Conservation (phyloP, 805 yeast species). For the Candida sithepensis region DNA sequence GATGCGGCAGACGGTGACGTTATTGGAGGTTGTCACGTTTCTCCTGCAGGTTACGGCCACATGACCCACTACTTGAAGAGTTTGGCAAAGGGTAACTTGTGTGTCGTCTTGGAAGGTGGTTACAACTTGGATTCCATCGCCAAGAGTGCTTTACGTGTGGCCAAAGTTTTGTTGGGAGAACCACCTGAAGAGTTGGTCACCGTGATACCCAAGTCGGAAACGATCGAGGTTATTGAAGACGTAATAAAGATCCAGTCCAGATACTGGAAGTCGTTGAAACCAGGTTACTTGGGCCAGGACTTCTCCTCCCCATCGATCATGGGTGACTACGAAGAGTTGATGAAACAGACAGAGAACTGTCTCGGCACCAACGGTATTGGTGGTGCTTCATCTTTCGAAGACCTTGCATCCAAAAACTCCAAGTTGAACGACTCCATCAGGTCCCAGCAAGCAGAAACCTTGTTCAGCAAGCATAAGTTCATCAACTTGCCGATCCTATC, state of each 20-base stretch:
- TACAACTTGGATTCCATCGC: constrained; percentile 91
- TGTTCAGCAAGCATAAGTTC: constrained; percentile 54
- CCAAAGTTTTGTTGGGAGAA: constrained; percentile 88
- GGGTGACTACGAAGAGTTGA: constrained; percentile 32
- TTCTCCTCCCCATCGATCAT: constrained; percentile 27
- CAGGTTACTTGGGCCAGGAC: constrained; percentile 48
- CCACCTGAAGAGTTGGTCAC: constrained; percentile 80
- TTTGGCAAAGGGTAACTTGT: constrained; percentile 81
- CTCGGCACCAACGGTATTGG: too few relatives aligned
- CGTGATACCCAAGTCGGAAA: constrained; percentile 66
- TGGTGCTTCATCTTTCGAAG: too few relatives aligned
- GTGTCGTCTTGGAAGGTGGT: constrained; percentile 95
- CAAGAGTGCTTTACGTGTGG: constrained; percentile 84
- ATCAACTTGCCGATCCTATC: constrained; percentile 63
- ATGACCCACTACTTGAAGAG: constrained; percentile 91
- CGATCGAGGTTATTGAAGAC: constrained; percentile 75
- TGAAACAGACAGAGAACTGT: constrained; percentile 40
- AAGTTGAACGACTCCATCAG: constrained; percentile 73
- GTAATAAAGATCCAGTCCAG: constrained; percentile 77
- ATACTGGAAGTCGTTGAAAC: constrained; percentile 82
- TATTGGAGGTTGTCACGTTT: constrained; percentile 92
- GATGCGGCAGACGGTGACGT: constrained; percentile 99
- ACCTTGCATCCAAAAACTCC: constrained; percentile 38
- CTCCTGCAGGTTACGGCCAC: constrained; percentile 94
- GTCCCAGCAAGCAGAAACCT: constrained; percentile 57